These are phyloP conservation scores for Lipomyces chichibuensis DNA, from an alignment of 805 yeast species.

Conservation along the genomic window DNA sequence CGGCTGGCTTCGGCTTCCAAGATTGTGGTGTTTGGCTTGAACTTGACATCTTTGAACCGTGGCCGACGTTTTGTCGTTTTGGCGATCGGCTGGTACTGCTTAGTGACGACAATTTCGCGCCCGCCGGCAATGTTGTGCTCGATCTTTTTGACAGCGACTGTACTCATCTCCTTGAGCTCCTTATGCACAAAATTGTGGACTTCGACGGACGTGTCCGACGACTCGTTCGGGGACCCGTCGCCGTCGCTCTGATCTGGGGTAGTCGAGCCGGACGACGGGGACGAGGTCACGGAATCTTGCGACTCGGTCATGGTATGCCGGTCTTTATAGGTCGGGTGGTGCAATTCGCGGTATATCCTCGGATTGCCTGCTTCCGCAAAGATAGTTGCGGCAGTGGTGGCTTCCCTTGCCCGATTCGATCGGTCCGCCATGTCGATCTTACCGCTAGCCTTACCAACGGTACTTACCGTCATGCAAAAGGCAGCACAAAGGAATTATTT, in stretches of 20 bases:
- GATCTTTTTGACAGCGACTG: neutral
- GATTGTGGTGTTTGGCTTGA: constrained; percentile 51
- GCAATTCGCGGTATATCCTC: constrained; percentile 11
- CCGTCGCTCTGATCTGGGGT: neutral
- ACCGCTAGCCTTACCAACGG: neutral
- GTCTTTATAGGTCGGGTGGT: neutral
- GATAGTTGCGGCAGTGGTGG: neutral
- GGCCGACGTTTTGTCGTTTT: constrained; percentile 46
- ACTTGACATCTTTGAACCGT: constrained; percentile 59
- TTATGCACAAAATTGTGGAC: neutral
- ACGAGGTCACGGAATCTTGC: neutral
- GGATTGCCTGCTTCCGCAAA: constrained; percentile 15
- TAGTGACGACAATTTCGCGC: neutral
- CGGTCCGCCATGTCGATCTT: neutral
- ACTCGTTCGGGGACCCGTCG: neutral
- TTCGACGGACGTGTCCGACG: neutral
- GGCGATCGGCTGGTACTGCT: neutral
- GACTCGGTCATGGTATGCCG: neutral
- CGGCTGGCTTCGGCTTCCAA: constrained; percentile 57
- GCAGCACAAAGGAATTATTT: neutral
- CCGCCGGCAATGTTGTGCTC: neutral
- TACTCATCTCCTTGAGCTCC: neutral
- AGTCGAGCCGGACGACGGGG: constrained; percentile 1
- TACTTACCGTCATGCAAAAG: neutral
- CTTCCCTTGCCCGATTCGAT: neutral